Conservation (phyloP, 352 stramenopile species). For the Globisporangium carolinianum region DNA sequence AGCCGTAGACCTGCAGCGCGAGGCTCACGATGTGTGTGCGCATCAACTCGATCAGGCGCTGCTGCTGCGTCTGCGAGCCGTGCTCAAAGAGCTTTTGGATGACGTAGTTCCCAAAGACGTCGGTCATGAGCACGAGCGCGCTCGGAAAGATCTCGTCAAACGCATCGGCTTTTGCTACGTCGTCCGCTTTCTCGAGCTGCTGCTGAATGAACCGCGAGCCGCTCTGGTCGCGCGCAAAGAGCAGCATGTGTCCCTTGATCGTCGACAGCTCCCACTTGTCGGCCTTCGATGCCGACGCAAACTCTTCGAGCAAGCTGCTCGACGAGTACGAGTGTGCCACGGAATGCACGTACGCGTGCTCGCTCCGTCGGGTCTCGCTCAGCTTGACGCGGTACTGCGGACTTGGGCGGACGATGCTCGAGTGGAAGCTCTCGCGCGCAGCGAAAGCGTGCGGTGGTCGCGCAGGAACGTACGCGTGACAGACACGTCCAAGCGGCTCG, state of each 20-base stretch:
- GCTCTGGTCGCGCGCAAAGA: slow-evolving; percentile 83
- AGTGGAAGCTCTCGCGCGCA: slow-evolving; percentile 16
- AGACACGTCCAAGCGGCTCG: slow-evolving; percentile 4
- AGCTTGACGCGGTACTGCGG: slow-evolving; percentile 28
- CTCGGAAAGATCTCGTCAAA: slow-evolving; percentile 84
- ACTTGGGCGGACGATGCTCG: slow-evolving; percentile 17
- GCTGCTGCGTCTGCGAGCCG: slow-evolving; percentile 84
- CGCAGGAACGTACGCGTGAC: slow-evolving; percentile 3
- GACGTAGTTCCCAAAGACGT: slow-evolving; percentile 99
- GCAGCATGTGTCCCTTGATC: slow-evolving; percentile 79
- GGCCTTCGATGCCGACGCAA: slow-evolving; percentile 54
- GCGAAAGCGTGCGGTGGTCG: slow-evolving; percentile 12
- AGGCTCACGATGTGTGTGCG: slow-evolving; percentile 92
- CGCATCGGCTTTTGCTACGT: slow-evolving; percentile 56
- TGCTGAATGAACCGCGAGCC: slow-evolving; percentile 87
- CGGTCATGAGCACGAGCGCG: slow-evolving; percentile 79
- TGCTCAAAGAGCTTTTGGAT: slow-evolving; percentile 98
- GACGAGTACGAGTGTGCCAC: slow-evolving; percentile 59
- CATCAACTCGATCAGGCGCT: slow-evolving; percentile 81
- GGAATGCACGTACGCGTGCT: slow-evolving; percentile 43
- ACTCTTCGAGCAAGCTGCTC: slow-evolving; percentile 75
- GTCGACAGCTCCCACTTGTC: slow-evolving; percentile 78
- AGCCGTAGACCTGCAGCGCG: slow-evolving; percentile 95
- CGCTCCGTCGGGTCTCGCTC: slow-evolving; percentile 16
- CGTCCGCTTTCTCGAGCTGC: slow-evolving; percentile 80